Percentiles rank a stretch among this genome's conserved stretches.
phyloP scores from a whole-genome alignment of 345 rosid genomes.

The Lepidium aucheri region DNA sequence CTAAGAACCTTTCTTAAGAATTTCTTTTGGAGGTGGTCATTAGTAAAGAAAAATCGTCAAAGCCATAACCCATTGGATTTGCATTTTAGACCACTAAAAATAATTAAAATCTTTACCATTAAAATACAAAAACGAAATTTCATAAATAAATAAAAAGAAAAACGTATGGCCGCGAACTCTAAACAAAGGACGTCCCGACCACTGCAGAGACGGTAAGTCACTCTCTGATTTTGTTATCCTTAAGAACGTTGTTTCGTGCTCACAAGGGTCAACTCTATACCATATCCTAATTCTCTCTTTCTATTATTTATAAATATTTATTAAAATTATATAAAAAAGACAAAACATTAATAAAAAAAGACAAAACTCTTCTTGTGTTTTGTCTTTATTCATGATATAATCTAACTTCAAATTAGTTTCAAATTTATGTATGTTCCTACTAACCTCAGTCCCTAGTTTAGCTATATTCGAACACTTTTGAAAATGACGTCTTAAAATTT shows the following conservation, averaged over 20 bases:
- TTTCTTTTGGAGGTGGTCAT: too few relatives aligned
- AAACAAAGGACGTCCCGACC: conserved; percentile 26
- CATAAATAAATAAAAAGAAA: background rate
- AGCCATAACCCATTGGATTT: background rate
- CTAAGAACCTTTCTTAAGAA: too few relatives aligned
- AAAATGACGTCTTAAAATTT: conserved; percentile 7
- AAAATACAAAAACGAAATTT: conserved; percentile 9
- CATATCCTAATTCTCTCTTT: background rate
- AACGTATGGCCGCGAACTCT: conserved; percentile 30
- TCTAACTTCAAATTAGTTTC: background rate
- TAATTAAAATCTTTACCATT: background rate
- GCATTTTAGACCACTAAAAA: conserved; percentile 9
- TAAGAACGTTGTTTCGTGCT: conserved; percentile 26
- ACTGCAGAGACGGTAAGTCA: conserved; percentile 24
- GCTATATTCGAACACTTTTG: background rate
- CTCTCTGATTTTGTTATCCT: conserved; percentile 6
- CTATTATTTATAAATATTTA: background rate
- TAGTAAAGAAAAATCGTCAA: background rate
- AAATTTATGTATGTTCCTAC: background rate
- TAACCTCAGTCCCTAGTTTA: conserved; percentile 1
- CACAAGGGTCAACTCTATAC: conserved; percentile 30
- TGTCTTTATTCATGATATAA: conserved; percentile 14
- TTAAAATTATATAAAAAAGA: too few relatives aligned
- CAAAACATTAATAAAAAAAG: too few relatives aligned
- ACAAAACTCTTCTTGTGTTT: background rate